Evolutionary conservation across 306 rosid species (phyloP), one percentile per base, ranked within the genome.

Genomic region (Prunus mongolica): DNA sequence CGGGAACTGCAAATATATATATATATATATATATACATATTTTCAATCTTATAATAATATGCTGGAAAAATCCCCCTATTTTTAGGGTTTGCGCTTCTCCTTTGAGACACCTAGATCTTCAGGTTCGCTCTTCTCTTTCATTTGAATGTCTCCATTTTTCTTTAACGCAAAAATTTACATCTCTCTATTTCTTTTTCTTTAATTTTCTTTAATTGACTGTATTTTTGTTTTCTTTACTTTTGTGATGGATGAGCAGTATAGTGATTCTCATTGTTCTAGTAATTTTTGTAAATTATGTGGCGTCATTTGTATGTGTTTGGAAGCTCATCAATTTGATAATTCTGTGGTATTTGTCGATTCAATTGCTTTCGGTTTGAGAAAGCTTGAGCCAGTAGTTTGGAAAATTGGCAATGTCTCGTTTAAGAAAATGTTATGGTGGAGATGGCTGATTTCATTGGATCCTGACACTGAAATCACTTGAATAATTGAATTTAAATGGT

Each of bases 21-120:
- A 6, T 54, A 6, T 54, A 54, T 56, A 6, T 54, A 6, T 54
- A 22, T 54, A 49, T 19, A 38, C 44, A 38, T 38, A 38, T 54
- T 54, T 54, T 18, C 58, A 19, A 49, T 49, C 54, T 49, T 13
- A 49, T 52, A 52, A 52, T 52, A 15, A 24, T 25, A 11, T 5
- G 38, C 16, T 60, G 38, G 18, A 24, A 60, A 60, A 24, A 25
- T 25, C 65, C 65, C 76, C 22, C 67, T 56, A 24, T 9, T 73
- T 58, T 30, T 72, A 72, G 76, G 76, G 76, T 72, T 72, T 22
- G 65, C 38, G 55, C 11, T 25, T 38, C 76, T 47, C 46, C 68
- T 15, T 58, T 10, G 2, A 24, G 5, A 10, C 41, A 73, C 16
- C 76, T 73, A 20, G 12, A 50, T 44, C 66, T 14, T 22, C 56